phyloP scores from a whole-genome alignment of 805 yeast genomes.

The Metschnikowia lochheadii region DNA sequence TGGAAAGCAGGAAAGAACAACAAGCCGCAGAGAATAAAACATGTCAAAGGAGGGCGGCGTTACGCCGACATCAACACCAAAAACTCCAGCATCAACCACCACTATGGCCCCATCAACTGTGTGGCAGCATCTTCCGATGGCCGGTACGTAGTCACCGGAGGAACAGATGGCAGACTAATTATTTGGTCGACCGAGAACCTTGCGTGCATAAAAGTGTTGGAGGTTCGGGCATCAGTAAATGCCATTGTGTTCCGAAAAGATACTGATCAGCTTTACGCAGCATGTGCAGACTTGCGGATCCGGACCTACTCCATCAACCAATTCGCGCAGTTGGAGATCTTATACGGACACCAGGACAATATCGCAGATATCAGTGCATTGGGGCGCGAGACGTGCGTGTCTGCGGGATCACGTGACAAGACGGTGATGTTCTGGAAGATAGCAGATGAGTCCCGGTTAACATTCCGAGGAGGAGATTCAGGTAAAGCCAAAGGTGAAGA shows the following conservation, averaged over 20 bases:
- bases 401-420: conserved; percentile 93
- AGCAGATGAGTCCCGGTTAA: conserved; percentile 88
- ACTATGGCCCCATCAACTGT: conserved; percentile 68
- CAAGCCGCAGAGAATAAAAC: conserved; percentile 64
- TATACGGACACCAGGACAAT: conserved; percentile 93
- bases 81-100: conserved; percentile 64
- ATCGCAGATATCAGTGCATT: conserved; percentile 80
- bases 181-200: conserved; percentile 84
- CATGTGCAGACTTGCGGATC: conserved; percentile 88
- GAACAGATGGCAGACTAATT: conserved; percentile 72
- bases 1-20: conserved; percentile 54
- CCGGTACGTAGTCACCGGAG: conserved; percentile 85
- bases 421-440: conserved; percentile 97
- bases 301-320: conserved; percentile 84
- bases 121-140: conserved; percentile 88
- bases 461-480: conserved; percentile 86
- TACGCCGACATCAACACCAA: conserved; percentile 32
- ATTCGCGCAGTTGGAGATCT: conserved; percentile 80
- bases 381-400: conserved; percentile 85
- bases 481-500: conserved; percentile 22
- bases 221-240: conserved; percentile 69
- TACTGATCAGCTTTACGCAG: conserved; percentile 82
- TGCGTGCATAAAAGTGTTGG: conserved; percentile 71
- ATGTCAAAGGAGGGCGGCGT: conserved; percentile 57
- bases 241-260: conserved; percentile 74